These are phyloP conservation scores for Penicillium chermesinum DNA, from an alignment of 495 filamentous ascomycete species.

Conservation along the genomic window DNA sequence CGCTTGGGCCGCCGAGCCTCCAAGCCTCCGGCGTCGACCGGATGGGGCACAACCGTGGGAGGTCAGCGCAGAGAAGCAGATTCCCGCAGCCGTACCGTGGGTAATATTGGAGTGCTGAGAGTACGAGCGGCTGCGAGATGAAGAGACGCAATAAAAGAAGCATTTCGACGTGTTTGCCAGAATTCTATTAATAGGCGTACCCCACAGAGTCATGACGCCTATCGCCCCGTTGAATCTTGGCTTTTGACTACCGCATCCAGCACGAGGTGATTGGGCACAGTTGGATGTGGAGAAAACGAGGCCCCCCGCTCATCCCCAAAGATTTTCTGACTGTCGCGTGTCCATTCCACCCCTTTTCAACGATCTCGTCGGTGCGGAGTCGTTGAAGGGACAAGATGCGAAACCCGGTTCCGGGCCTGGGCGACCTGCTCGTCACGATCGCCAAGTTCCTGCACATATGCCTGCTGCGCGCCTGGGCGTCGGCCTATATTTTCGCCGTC, in stretches of 20 bases:
- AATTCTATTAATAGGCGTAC: not conserved
- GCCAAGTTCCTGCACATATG: conserved; percentile 8
- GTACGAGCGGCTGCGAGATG: too few relatives aligned
- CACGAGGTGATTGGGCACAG: not conserved
- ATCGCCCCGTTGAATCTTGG: not conserved
- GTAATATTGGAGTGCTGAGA: too few relatives aligned
- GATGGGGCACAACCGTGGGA: too few relatives aligned
- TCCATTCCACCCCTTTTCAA: not conserved
- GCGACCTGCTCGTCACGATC: conserved; percentile 4
- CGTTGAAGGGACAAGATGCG: not conserved
- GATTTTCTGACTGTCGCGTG: not conserved
- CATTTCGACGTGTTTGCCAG: not conserved
- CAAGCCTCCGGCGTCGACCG: too few relatives aligned
- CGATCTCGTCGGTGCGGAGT: not conserved
- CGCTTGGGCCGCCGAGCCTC: too few relatives aligned
- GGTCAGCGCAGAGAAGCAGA: too few relatives aligned
- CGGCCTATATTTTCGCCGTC: conserved; percentile 17
- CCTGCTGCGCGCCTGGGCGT: conserved; percentile 9
- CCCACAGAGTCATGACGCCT: not conserved
- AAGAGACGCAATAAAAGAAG: too few relatives aligned
- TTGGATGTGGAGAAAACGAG: not conserved
- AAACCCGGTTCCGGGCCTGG: not conserved
- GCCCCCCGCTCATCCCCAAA: not conserved
- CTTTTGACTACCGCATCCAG: not conserved
- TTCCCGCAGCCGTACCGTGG: too few relatives aligned